Evolutionary conservation across 495 filamentous ascomycete genomes (phyloP), one percentile per base, ranked within the genome.

Genomic region (Letharia lupina): DNA sequence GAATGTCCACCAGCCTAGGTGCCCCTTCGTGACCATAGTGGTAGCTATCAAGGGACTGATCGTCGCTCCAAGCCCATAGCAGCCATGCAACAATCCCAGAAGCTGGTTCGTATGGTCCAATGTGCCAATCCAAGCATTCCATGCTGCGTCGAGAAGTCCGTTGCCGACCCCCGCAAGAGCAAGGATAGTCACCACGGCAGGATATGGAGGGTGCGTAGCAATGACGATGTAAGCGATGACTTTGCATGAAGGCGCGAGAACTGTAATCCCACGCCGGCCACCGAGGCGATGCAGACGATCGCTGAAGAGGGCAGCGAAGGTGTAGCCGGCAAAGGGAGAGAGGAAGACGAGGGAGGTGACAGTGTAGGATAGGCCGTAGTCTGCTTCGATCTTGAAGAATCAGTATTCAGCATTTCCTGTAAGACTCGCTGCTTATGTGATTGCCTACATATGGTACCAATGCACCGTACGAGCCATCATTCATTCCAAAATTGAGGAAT

Each of bases 401-500:
- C 35, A 63, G 47, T 33, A 20, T 33, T 37, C 28, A 59, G 40
- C 44, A 42, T 40, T 31, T 37, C 37, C 20, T 16, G 15, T 23
- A 44, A 61, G 47, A 61, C n/a, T 54, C 40, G 23, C 20, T 60
- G 35, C 20, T 39, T 31, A 42, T 16, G 67, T 66, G 31, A 83
- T 42, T 23, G 63, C 74, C 68, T 71, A 80, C 80, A 67, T 77
- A 80, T 67, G 79, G 88, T 69, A 90, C 85, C 41, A 91, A 76
- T 69, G 88, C 89, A 54, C 91, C 91, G 69, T 88, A 88, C 2
- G 88, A 88, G 28, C 87, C 88, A 78, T 96, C 91, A 73, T 91
- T 94, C 70, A 84, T 81, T 10, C 91, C 91, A 84, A 94, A 87
- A 8, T 90, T 82, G 18, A 91, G 77, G 70, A 96, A 94, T 58